Evolutionary conservation across 352 stramenopile genomes (phyloP).

Genomic region (Phytophthora palmivora): DNA sequence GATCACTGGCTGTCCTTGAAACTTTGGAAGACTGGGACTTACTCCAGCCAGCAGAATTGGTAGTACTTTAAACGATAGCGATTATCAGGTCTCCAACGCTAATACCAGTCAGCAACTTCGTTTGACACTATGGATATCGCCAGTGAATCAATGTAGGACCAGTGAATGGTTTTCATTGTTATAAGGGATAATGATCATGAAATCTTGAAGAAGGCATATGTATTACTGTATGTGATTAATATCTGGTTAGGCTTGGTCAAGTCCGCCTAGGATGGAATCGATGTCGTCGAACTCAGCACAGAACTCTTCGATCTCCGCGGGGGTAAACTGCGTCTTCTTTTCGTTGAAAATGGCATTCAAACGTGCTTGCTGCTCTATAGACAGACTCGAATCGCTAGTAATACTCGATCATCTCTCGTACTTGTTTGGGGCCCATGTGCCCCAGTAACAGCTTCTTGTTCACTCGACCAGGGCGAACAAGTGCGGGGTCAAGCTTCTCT

Average conservation of each 20-base stretch:
- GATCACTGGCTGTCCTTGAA: no score
- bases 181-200: no score
- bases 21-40: no score
- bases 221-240: constrained; percentile 1
- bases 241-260: constrained; percentile 13
- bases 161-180: constrained; percentile 2
- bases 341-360: constrained; percentile 27
- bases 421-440: constrained; percentile 58
- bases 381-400: constrained; percentile 56
- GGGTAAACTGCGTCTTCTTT: constrained; percentile 39
- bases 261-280: constrained; percentile 46
- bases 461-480: constrained; percentile 91
- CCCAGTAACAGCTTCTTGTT: constrained; percentile 88
- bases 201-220: not conserved
- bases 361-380: constrained; percentile 17
- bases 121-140: no score
- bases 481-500: constrained; percentile 92
- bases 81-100: no score
- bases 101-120: no score
- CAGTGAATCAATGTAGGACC: no score
- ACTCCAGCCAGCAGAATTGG: constrained; percentile 44
- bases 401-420: constrained; percentile 76
- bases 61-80: no score
- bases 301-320: constrained; percentile 61
- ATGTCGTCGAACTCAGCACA: constrained; percentile 58